Base-by-base conservation (phyloP, 257 asterid species). In the Nicotiana tomentosiformis region DNA sequence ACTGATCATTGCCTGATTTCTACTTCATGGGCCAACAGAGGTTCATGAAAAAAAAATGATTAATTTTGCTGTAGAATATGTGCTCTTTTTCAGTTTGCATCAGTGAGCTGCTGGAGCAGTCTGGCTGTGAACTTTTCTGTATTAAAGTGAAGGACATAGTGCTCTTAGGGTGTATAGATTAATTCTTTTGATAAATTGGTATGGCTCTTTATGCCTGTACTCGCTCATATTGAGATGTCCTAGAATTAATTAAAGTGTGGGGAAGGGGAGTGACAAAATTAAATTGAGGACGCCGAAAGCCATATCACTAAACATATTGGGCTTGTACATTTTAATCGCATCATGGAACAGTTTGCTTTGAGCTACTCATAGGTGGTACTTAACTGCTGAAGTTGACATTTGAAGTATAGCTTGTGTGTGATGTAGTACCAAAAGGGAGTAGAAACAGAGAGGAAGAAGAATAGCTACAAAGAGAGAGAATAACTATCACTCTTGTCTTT, bases 21-120 rank as follows among this genome's bases (percentile, higher is more conserved):
- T 51, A 76, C 9, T 76, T 76, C 64, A 26, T 76, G 61, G 29
- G 80, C 80, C 43, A 76, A 17, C 80, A 76, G 80, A 76, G 26
- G 29, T n/a, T 76, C 15, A 46, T 72, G 37, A 23, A 14, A 23
- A 46, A 46, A 3, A 72, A 72, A 23, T 11, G 78, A 20, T 70
- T 11, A n/a, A 20, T 70, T 10, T 69, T 39, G 33, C 11, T 51
- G 56, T 39, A 32, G 58, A 32, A 20, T 43, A 11, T 43, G 78
- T 39, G n/a, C 58, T 70, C 14, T 17, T 29, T 69, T 69, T 70
- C 14, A 10, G 78, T 39, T 39, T 43, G 58, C 78, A 70, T 70
- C 56, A 33, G 43, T 1, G 3, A 70, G 58, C n/a, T 70, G n/a
- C 78, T 70, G 58, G 58, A 70, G 7, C 20, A 70, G 46, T 70